Percentiles rank a stretch among this genome's conserved stretches.
Conservation (phyloP, 83 land plant species). For the Thuja plicata region DNA sequence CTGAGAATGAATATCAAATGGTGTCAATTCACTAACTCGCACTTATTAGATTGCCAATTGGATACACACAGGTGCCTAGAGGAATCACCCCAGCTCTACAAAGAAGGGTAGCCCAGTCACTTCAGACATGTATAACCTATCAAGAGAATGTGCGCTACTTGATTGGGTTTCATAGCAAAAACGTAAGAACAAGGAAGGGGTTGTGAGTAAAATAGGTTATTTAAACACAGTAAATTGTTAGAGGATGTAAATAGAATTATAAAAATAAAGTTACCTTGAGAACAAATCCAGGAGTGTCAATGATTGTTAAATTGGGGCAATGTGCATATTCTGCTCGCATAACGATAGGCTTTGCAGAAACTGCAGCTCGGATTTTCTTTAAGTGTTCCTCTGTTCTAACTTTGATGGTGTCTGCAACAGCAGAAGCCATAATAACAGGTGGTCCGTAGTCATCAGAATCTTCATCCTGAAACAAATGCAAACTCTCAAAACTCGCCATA, state of each 20-base stretch:
- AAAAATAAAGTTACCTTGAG: conserved; percentile 63
- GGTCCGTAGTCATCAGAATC: conserved; percentile 94
- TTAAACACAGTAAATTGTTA: background rate
- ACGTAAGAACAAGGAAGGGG: background rate
- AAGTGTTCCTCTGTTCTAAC: conserved; percentile 76
- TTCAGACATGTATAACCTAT: background rate
- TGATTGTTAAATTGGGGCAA: conserved; percentile 95
- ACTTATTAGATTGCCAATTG: background rate
- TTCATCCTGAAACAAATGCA: conserved; percentile 58
- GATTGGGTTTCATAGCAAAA: background rate
- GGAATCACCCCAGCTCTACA: background rate
- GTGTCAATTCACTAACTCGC: background rate
- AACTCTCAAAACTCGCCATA: background rate
- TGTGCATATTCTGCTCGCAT: conserved; percentile 98
- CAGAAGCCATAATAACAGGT: conserved; percentile 54
- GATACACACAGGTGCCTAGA: background rate
- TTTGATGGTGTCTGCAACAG: conserved; percentile 86
- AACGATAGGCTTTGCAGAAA: conserved; percentile 90
- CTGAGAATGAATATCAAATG: background rate
- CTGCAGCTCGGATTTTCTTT: conserved; percentile 73
- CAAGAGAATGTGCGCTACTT: background rate
- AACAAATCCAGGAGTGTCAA: conserved; percentile 98
- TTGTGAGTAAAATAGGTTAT: background rate
- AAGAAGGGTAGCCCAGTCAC: background rate
- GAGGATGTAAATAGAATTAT: background rate